These are phyloP conservation scores for Pigoraptor vietnamica DNA, from an alignment of 78 protist genomes.

Conservation along the genomic window DNA sequence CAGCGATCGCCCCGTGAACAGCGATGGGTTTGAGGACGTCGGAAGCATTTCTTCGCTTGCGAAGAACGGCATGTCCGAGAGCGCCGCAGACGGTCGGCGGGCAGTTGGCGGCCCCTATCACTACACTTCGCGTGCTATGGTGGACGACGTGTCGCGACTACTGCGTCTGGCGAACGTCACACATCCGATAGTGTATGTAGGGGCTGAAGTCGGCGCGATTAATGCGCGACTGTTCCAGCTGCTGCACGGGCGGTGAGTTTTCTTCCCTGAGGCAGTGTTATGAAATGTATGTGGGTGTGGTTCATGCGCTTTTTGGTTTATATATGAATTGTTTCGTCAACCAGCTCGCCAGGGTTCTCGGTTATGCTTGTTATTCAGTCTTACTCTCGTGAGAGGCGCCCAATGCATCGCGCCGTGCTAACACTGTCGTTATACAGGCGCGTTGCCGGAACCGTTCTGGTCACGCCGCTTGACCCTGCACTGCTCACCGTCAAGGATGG, in stretches of 20 bases:
- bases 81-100: background rate
- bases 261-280: background rate
- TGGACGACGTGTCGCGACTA: background rate
- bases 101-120: background rate
- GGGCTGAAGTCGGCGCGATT: background rate
- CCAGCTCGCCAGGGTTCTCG: too few relatives aligned
- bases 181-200: background rate
- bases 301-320: too few relatives aligned
- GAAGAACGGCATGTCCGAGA: background rate
- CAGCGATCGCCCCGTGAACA: background rate
- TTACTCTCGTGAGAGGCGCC: too few relatives aligned
- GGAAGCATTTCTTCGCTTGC: background rate
- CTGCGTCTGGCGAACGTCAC: background rate
- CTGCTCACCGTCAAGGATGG: background rate
- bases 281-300: too few relatives aligned
- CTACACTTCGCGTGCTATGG: background rate
- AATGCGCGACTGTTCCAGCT: background rate
- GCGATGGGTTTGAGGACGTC: background rate
- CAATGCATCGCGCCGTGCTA: too few relatives aligned
- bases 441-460: background rate
- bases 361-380: too few relatives aligned
- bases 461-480: background rate
- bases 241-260: background rate
- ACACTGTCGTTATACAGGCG: background rate
- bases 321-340: too few relatives aligned